phyloP scores from a whole-genome alignment of 2,329 filamentous ascomycete species.

The Hypoxylon sp. region DNA sequence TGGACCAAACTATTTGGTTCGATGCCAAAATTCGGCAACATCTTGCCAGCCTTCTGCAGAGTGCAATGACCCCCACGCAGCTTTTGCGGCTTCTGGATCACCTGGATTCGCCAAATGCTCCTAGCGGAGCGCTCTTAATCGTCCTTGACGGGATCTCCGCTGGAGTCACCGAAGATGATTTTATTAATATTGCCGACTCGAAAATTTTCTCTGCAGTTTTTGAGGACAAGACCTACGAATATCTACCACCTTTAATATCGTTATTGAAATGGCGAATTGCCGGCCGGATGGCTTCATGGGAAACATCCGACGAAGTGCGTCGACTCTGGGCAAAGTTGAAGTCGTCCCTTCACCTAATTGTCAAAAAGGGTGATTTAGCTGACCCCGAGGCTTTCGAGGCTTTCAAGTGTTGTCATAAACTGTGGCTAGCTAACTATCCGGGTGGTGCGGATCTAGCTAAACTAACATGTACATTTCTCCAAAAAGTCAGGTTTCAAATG shows the following conservation, averaged over 20 bases:
- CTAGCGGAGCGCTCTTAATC: constrained; percentile 53
- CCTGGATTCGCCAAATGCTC: constrained; percentile 48
- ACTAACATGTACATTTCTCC: constrained; percentile 46
- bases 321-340: constrained; percentile 50
- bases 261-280: constrained; percentile 53
- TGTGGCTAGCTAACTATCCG: constrained; percentile 51
- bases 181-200: constrained; percentile 52
- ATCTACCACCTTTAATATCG: constrained; percentile 46
- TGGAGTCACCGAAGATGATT: constrained; percentile 55
- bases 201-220: constrained; percentile 55
- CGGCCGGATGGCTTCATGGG: constrained; percentile 50
- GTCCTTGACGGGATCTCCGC: constrained; percentile 58
- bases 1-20: constrained; percentile 50
- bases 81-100: constrained; percentile 56
- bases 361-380: constrained; percentile 46
- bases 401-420: constrained; percentile 50
- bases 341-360: constrained; percentile 45
- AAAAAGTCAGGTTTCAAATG: constrained; percentile 44
- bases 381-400: constrained; percentile 51
- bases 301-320: constrained; percentile 45
- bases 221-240: constrained; percentile 42
- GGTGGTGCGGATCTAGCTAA: constrained; percentile 48
- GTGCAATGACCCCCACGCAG: constrained; percentile 57
- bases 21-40: constrained; percentile 49
- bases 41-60: constrained; percentile 54